phyloP scores from a whole-genome alignment of 2,329 filamentous ascomycete genomes.

The Talaromyces sp. region DNA sequence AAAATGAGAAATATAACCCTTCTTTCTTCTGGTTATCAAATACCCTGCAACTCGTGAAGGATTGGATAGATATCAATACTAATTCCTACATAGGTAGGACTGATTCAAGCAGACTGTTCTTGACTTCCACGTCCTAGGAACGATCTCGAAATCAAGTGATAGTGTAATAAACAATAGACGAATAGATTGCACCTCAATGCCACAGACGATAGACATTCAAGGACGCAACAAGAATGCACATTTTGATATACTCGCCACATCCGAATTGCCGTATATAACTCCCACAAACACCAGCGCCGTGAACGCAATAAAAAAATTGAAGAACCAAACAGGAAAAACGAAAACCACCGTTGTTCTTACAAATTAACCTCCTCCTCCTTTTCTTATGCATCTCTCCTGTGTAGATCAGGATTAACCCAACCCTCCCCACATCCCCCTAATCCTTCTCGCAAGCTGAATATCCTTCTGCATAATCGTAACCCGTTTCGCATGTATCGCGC shows the following conservation, averaged over 20 bases:
- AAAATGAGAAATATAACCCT: not conserved
- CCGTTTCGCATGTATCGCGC: conserved; percentile 92
- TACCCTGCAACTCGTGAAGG: not conserved
- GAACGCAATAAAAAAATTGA: not conserved
- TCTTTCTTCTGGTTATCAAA: not conserved
- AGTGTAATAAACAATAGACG: not conserved
- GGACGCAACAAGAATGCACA: not conserved
- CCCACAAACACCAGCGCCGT: conserved; percentile 8
- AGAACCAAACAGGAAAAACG: not conserved
- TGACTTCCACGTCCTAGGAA: not conserved
- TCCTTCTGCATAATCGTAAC: conserved; percentile 98
- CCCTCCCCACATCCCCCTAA: conserved; percentile 72
- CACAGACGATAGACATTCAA: not conserved
- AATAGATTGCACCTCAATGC: not conserved
- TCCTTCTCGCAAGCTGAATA: conserved; percentile 82
- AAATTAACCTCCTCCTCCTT: conserved; percentile 10
- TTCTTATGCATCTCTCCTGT: not conserved
- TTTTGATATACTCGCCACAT: not conserved
- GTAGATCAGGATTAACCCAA: conserved; percentile 45
- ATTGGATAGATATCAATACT: not conserved
- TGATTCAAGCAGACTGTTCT: not conserved
- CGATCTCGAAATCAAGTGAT: not conserved
- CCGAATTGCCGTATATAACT: not conserved
- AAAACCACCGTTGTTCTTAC: not conserved
- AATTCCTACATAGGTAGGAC: not conserved